Evolutionary conservation across 164 flowering plant species (phyloP), one percentile per base, ranked within the genome.

Genomic region (Dillenia suffruticosa): DNA sequence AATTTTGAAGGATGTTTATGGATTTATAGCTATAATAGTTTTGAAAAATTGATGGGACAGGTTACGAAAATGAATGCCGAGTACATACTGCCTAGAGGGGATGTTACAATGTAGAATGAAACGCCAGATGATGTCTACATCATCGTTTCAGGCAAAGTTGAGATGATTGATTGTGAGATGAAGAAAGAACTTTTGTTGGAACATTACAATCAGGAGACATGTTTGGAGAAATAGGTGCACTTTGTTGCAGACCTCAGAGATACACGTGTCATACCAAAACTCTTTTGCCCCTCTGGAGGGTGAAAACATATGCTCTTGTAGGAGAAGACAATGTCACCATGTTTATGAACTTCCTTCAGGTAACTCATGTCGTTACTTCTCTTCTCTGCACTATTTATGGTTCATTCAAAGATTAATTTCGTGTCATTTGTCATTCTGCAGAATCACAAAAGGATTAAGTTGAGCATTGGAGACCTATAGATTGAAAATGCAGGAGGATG

Each of bases 1-100:
- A 9, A 45, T 40, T 26, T 47, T 44, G 14, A 12, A 19, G 17
- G 9, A 14, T 9, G 12, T 13, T 24, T 9, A 26, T 14, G 12
- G 15, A 40, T 17, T 22, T 17, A n/a, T 51, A 12, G 12, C 8
- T 11, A 1, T 58, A 55, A 62, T 44, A n/a, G 19, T 49, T 43
- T n/a, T n/a, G 10, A 55, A 14, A 46, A 45, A 49, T 22, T 49
- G 11, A 56, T 13, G 40, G 40, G 40, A 2, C 77, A 92, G 98
- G 96, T 90, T 57, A 71, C 90, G 9, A 83, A 82, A 66, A 89
- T 90, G 92, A 89, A 81, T 63, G 96, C 97, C 0, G 98, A 93
- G 67, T 93, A 93, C 61, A 63, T 89, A 46, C 97, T 96, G 6
- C 97, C 98, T 8, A 80, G 83, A 70, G 98, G 87, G 70, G 98